Base-by-base conservation (phyloP, 768 basidiomycete species). In the Collybiopsis luxurians region DNA sequence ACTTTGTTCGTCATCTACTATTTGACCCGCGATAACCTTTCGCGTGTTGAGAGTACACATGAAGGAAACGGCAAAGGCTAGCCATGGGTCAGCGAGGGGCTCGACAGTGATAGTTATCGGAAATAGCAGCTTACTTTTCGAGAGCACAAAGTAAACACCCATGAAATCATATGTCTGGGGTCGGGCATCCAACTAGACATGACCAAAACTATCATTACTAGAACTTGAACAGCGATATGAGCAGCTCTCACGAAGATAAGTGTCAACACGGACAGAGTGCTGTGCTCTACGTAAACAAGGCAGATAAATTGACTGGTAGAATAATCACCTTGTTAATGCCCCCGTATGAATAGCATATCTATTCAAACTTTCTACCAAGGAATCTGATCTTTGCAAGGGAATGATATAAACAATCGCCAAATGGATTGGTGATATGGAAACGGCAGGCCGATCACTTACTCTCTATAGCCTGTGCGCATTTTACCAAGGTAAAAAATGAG, bases 321-420 rank as follows among this genome's bases (percentile, higher is more conserved):
- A 19, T 24, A 5, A 3, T 48, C 62, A 81, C 86, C 83, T 82
- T 4, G 86, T 87, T 30, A 89, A 52, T 10, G 76, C 72, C 19
- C 87, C 87, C 0, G 87, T 88, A 59, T 84, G 85, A 34, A 89
- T 77, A 10, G 87, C 85, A 62, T 86, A 86, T 43, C 77, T 61
- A 21, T 76, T 80, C 12, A 89, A 68, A 21, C 67, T 77, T 59
- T 80, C 81, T 27, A 89, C 79, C 7, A 87, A 71, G 2, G 82
- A 80, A 64, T 88, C 80, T 42, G 81, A 79, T 46, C 85, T 58
- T 13, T 21, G 15, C 23, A 42, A 7, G n/a, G n/a, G n/a, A n/a
- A n/a, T n/a, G n/a, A 21, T n/a, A n/a, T n/a, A n/a, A n/a, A n/a
- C n/a, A n/a, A n/a, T n/a, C n/a, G n/a, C n/a, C n/a, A n/a, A n/a